A percentile compares a stretch with the other conserved stretches of the same genome.
These are phyloP conservation scores for Oenanthe sinensis DNA, from an alignment of 129 eudicot species.

Conservation along the genomic window DNA sequence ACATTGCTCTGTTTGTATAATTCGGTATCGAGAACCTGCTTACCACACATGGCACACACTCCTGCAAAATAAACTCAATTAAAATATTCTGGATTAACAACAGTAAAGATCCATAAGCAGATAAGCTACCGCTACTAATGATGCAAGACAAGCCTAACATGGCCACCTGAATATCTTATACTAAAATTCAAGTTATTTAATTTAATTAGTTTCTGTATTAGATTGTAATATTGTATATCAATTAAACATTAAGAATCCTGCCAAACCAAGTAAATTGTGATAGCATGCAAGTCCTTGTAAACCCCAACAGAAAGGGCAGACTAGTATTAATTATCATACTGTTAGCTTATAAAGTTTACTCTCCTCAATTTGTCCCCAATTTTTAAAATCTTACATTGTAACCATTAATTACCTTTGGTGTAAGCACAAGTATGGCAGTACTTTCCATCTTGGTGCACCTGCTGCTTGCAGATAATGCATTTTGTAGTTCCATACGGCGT, in stretches of 20 bases:
- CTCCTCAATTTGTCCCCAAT: not conserved
- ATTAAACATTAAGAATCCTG: not conserved
- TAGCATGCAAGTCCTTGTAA: not conserved
- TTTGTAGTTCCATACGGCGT: conserved; percentile 84
- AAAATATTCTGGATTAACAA: not conserved
- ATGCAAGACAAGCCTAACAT: not conserved
- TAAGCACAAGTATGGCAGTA: conserved; percentile 97
- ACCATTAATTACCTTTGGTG: conserved; percentile 53
- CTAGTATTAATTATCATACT: not conserved
- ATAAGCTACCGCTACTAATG: not conserved
- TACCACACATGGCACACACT: conserved; percentile 99
- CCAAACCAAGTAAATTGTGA: not conserved
- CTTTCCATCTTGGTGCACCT: conserved; percentile 91
- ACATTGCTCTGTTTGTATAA: conserved; percentile 94
- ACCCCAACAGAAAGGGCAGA: not conserved
- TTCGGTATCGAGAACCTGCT: conserved; percentile 90
- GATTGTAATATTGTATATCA: not conserved
- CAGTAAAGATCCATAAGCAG: not conserved
- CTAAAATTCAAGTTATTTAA: not conserved
- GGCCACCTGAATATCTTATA: not conserved
- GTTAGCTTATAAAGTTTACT: not conserved
- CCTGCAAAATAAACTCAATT: conserved; percentile 40
- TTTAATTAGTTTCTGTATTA: not conserved
- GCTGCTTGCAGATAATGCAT: conserved; percentile 96
- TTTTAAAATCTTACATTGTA: not conserved